A percentile compares a stretch with the other conserved stretches of the same genome.
Evolutionary conservation across 1,284 basidiomycete species (phyloP).

Genomic region (Irpex rosettiformis): DNA sequence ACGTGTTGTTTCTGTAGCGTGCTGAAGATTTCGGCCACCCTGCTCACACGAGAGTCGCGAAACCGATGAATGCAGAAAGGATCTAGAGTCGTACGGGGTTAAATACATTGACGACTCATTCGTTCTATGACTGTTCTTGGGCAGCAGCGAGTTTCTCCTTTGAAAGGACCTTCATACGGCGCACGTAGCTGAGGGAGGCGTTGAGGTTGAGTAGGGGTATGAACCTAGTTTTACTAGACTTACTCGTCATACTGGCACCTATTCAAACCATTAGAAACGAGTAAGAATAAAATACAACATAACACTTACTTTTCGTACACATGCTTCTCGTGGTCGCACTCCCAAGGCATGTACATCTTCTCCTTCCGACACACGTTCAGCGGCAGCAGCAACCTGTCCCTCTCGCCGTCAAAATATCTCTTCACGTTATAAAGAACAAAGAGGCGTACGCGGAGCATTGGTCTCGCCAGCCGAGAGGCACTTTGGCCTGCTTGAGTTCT

Average conservation of each 20-base stretch:
- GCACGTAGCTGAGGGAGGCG: constrained; percentile 59
- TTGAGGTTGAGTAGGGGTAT: constrained; percentile 4
- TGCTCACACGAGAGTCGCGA: no score
- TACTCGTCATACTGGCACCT: constrained; percentile 93
- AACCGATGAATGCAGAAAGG: no score
- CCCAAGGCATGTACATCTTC: constrained; percentile 75
- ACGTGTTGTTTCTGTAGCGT: background rate
- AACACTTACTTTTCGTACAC: constrained; percentile 70
- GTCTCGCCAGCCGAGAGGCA: constrained; percentile 87
- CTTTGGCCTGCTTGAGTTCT: constrained; percentile 73
- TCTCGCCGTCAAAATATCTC: constrained; percentile 7
- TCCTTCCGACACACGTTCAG: constrained; percentile 79
- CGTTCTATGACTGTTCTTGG: constrained; percentile 40
- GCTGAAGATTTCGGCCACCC: no score
- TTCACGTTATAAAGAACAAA: background rate
- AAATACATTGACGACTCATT: no score
- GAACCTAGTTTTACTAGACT: constrained; percentile 32
- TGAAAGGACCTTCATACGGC: constrained; percentile 77
- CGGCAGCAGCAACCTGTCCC: constrained; percentile 76
- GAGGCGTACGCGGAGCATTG: constrained; percentile 86
- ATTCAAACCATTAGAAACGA: constrained; percentile 8
- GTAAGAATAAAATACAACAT: constrained; percentile 6
- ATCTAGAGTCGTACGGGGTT: no score
- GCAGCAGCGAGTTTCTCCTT: constrained; percentile 68
- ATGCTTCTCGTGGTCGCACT: constrained; percentile 79